A percentile compares a stretch with the other conserved stretches of the same genome.
phyloP scores from a whole-genome alignment of 1,284 basidiomycete species.

The Ceratobasidium sp. region DNA sequence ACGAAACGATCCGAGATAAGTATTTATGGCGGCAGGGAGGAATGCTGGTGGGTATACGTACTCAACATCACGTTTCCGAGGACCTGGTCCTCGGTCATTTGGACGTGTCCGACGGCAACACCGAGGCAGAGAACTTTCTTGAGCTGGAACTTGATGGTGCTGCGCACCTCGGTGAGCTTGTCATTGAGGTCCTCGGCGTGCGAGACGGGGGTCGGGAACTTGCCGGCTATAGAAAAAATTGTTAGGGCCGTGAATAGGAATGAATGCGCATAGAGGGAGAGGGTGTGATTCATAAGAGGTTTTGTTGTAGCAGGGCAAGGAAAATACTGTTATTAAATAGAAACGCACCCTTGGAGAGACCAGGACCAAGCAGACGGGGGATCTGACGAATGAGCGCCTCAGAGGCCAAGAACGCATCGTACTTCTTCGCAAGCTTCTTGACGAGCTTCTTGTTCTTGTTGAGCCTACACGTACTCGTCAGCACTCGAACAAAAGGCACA shows the following conservation, averaged over 20 bases:
- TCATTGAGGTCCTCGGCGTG: constrained; percentile 91
- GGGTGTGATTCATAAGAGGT: not conserved
- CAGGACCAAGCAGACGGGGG: constrained; percentile 98
- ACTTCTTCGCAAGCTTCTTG: constrained; percentile 99
- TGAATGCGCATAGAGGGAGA: not conserved
- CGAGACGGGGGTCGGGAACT: constrained; percentile 98
- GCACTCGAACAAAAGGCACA: not conserved
- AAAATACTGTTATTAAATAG: not conserved
- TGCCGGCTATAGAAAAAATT: constrained; percentile 74
- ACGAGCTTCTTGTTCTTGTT: constrained; percentile 99
- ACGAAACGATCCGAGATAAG: not conserved
- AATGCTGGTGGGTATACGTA: constrained; percentile 56
- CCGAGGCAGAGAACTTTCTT: constrained; percentile 99
- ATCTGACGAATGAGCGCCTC: constrained; percentile 99
- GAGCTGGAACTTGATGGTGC: constrained; percentile 99
- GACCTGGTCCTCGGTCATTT: constrained; percentile 98
- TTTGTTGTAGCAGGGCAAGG: not conserved
- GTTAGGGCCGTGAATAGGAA: not conserved
- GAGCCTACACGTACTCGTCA: constrained; percentile 63
- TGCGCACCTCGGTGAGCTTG: constrained; percentile 96
- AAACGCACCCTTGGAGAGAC: constrained; percentile 92
- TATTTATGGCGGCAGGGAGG: not conserved
- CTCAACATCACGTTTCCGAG: constrained; percentile 97
- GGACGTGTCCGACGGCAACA: constrained; percentile 97
- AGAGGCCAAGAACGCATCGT: constrained; percentile 98